These are phyloP conservation scores for Salix koriyanagi DNA, from an alignment of 345 rosid species.

Conservation along the genomic window DNA sequence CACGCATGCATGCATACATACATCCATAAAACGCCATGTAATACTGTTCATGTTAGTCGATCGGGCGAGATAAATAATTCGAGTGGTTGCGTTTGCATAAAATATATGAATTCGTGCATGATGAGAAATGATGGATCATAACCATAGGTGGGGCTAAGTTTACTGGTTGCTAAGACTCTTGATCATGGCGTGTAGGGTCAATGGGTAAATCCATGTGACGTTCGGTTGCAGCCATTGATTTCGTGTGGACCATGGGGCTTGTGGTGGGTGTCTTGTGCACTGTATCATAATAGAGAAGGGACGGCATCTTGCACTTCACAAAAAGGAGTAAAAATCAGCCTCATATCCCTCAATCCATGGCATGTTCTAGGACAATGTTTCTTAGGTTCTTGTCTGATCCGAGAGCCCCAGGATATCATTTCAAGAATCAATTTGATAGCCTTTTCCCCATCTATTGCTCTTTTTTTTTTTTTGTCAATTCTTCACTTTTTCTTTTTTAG, in stretches of 20 bases:
- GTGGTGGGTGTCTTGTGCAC: constrained; percentile 20
- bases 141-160: constrained; percentile 13
- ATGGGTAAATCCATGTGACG: constrained; percentile 1
- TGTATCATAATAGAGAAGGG: constrained; percentile 13
- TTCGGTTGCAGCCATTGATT: background rate
- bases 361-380: background rate
- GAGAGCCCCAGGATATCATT: background rate
- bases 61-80: too few relatives aligned
- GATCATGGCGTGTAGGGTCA: constrained; percentile 25
- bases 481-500: background rate
- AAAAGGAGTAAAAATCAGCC: background rate
- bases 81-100: background rate
- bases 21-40: background rate
- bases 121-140: constrained; percentile 16
- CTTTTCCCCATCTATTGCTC: background rate
- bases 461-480: background rate
- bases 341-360: background rate
- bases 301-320: background rate
- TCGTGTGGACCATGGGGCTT: constrained; percentile 1
- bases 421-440: constrained; percentile 6
- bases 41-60: background rate
- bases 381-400: background rate
- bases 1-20: background rate
- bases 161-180: constrained; percentile 15
- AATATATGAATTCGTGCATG: background rate